Evolutionary conservation across 345 rosid species (phyloP).

Genomic region (Citrus maxima): DNA sequence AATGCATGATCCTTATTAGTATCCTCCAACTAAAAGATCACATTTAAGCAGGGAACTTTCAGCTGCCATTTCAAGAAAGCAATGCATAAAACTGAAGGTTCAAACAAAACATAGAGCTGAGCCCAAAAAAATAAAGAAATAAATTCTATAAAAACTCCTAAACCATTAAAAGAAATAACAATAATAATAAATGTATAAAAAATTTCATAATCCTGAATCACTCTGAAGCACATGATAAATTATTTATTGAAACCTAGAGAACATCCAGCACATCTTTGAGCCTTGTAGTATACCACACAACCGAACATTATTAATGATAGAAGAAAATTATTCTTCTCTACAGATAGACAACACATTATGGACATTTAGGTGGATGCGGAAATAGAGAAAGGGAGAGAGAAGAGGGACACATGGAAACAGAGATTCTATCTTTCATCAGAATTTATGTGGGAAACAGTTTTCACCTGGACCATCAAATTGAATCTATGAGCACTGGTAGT

Average conservation of each 20-base stretch:
- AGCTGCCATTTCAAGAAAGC: not conserved
- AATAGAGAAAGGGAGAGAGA: not conserved
- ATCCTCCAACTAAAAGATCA: not conserved
- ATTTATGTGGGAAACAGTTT: not conserved
- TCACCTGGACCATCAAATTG: conserved; percentile 99
- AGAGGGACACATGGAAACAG: not conserved
- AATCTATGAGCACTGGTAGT: conserved; percentile 96
- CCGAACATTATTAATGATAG: not conserved
- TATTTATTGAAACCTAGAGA: not conserved
- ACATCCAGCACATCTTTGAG: not conserved
- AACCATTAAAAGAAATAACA: not conserved
- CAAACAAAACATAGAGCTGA: not conserved
- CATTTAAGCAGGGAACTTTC: not conserved
- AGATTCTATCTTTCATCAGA: not conserved
- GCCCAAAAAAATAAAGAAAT: not conserved
- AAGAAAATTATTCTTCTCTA: not conserved
- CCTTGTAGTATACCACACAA: not conserved
- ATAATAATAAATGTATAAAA: not conserved
- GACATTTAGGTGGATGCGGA: not conserved
- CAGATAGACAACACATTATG: not conserved
- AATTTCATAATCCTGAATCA: not conserved
- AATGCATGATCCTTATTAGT: not conserved
- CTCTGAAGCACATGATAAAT: not conserved
- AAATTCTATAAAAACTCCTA: not conserved
- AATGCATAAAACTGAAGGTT: not conserved